Percentiles rank a stretch among this genome's conserved stretches.
phyloP scores from a whole-genome alignment of 73 alveolate species.

The Paramecium pentaurelia region DNA sequence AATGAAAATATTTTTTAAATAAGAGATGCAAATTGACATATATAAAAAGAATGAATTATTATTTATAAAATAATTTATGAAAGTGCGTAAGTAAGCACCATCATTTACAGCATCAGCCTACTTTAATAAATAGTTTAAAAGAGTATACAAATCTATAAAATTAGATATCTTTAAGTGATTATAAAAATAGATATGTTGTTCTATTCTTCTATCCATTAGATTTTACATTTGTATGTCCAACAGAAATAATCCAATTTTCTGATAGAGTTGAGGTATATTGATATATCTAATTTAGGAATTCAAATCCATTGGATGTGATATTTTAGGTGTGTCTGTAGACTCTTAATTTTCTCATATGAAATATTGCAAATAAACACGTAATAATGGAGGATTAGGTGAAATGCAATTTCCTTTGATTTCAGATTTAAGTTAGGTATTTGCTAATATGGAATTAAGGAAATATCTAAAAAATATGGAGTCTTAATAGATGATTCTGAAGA shows the following conservation, averaged over 20 bases:
- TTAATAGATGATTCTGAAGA: conserved; percentile 65
- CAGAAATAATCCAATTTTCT: conserved; percentile 78
- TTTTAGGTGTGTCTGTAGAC: conserved; percentile 68
- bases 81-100: conserved; percentile 66
- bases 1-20: too few species aligned
- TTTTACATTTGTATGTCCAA: conserved; percentile 97
- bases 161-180: not conserved
- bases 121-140: conserved; percentile 66
- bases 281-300: conserved; percentile 56
- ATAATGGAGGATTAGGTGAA: conserved; percentile 80
- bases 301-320: conserved; percentile 77
- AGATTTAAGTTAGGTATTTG: conserved; percentile 74
- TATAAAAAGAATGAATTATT: not conserved
- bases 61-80: not conserved
- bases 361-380: conserved; percentile 73
- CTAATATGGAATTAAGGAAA: not conserved
- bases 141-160: conserved; percentile 36
- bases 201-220: conserved; percentile 87
- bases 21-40: too few species aligned
- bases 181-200: conserved; percentile 14
- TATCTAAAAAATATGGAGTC: conserved; percentile 85
- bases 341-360: conserved; percentile 77
- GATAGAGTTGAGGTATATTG: conserved; percentile 83
- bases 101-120: conserved; percentile 66
- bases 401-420: conserved; percentile 89